phyloP scores from a whole-genome alignment of 2,329 filamentous ascomycete species.

The Arthrobotrys musiformis region DNA sequence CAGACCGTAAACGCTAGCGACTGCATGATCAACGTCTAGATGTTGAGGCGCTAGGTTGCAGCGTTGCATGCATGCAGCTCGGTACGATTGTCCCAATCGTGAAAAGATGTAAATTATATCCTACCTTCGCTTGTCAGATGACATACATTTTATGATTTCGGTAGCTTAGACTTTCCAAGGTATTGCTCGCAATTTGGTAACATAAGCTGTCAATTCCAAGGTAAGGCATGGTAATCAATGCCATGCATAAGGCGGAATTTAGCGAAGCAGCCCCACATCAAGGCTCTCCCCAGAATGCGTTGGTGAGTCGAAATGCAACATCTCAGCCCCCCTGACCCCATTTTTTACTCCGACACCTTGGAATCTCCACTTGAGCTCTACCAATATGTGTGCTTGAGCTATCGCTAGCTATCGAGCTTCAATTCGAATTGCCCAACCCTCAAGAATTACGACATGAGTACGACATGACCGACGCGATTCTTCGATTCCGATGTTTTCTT shows the following conservation, averaged over 20 bases:
- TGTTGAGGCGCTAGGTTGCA: not conserved
- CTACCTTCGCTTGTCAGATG: not conserved
- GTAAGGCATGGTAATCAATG: slow-evolving; percentile 2
- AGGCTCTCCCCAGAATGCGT: slow-evolving; percentile 15
- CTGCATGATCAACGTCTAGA: not conserved
- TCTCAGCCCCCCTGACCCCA: slow-evolving; percentile 4
- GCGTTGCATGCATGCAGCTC: not conserved
- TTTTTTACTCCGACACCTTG: slow-evolving; percentile 8
- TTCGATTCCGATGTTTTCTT: slow-evolving; percentile 9
- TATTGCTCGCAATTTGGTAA: not conserved
- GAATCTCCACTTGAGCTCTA: no score
- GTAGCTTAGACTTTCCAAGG: slow-evolving; percentile 12
- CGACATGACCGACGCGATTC: not conserved
- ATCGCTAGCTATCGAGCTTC: not conserved
- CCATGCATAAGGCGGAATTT: slow-evolving; percentile 24
- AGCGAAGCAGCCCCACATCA: slow-evolving; percentile 1
- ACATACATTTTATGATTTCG: slow-evolving; percentile 5
- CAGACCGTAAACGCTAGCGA: not conserved
- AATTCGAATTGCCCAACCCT: not conserved
- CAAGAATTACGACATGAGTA: not conserved
- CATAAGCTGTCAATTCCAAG: not conserved
- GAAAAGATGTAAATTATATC: not conserved
- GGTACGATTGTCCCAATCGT: not conserved
- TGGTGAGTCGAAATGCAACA: slow-evolving; percentile 12
- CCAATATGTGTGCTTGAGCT: not conserved